Evolutionary conservation across 1,284 basidiomycete genomes (phyloP).

Genomic region (Cryptococcus maquisensis): DNA sequence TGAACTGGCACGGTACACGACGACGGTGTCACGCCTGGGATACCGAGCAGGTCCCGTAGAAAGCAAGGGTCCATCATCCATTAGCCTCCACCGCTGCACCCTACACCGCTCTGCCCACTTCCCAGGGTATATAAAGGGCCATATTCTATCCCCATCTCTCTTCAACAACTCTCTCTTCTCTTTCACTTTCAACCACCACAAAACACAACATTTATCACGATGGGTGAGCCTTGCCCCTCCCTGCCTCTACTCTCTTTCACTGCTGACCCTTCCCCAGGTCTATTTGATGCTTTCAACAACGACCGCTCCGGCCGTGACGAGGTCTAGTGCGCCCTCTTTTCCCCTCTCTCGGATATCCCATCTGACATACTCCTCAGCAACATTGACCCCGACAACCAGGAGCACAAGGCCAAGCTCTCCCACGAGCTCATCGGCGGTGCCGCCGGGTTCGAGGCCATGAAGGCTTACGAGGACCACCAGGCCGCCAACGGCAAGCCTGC

Average conservation of each 20-base stretch:
- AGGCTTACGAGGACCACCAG: conserved; percentile 43
- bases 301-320: conserved; percentile 35
- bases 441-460: conserved; percentile 43
- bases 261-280: conserved; percentile 14
- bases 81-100: too few species aligned
- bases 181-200: neutral
- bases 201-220: neutral
- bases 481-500: conserved; percentile 35
- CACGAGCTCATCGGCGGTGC: conserved; percentile 45
- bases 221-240: conserved; percentile 4
- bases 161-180: neutral
- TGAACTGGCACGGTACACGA: too few species aligned
- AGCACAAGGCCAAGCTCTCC: conserved; percentile 39
- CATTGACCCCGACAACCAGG: conserved; percentile 34
- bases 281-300: conserved; percentile 42
- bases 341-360: neutral
- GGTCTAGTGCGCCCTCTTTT: conserved; percentile 37
- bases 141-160: neutral
- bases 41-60: too few species aligned
- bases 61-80: too few species aligned
- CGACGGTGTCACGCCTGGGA: too few species aligned
- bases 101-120: too few species aligned
- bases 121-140: neutral
- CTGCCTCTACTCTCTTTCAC: neutral
- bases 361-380: conserved; percentile 14